Conservation (phyloP, 148 eudicot genomes). For the Spergularia marina region DNA sequence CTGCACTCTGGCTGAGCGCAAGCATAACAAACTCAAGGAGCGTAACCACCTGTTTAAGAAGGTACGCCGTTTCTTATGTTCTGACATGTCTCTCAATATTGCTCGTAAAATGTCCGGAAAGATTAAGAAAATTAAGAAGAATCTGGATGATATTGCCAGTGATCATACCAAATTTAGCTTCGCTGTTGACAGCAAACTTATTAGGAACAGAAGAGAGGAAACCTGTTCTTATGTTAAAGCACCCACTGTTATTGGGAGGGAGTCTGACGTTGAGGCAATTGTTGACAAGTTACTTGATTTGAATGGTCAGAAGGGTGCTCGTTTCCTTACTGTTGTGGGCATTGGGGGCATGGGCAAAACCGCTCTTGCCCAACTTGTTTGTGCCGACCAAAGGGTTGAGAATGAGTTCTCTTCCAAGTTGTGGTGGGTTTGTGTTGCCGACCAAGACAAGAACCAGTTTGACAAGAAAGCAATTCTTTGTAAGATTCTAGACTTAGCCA, state of each 20-base stretch:
- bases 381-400: background rate
- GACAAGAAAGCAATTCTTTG: constrained; percentile 11
- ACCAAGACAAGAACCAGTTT: background rate
- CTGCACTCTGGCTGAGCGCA: background rate
- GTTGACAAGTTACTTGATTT: constrained; percentile 3
- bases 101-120: background rate
- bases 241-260: constrained; percentile 10
- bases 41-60: background rate
- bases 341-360: constrained; percentile 33
- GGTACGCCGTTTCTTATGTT: background rate
- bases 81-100: background rate
- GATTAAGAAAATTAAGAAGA: constrained; percentile 9
- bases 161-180: background rate
- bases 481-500: constrained; percentile 11
- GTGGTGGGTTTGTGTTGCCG: constrained; percentile 28
- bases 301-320: background rate
- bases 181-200: background rate
- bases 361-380: constrained; percentile 24
- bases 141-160: background rate
- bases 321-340: constrained; percentile 18
- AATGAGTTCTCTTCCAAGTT: background rate
- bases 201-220: background rate
- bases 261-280: background rate
- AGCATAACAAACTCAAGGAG: background rate
- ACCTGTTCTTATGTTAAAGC: constrained; percentile 9